Conservation (phyloP, 176 grass and related monocot species). For the Microstegium vimineum region DNA sequence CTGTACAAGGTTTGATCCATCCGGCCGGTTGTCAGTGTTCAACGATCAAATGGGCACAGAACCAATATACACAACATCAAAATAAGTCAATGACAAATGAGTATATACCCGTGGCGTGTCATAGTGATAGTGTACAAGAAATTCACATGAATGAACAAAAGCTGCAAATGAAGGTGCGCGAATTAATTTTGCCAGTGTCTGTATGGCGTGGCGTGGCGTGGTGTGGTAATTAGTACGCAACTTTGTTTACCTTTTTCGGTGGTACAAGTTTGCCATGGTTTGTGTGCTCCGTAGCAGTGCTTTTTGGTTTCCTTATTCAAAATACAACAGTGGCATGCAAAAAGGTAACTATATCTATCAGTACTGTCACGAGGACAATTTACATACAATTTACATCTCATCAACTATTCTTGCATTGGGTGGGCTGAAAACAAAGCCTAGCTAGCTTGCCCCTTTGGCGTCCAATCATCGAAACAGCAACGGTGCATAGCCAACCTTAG, state of each 20-base stretch:
- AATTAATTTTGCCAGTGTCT: background rate
- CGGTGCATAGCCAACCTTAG: background rate
- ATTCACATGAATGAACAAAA: background rate
- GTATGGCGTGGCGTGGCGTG: background rate
- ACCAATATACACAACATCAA: background rate
- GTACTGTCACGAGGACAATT: slow-evolving; percentile 35
- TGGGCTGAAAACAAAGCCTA: slow-evolving; percentile 2
- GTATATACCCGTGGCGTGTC: background rate
- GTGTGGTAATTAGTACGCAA: background rate
- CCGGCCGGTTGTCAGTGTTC: background rate
- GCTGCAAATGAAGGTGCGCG: background rate
- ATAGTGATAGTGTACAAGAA: background rate
- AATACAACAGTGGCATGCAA: slow-evolving; percentile 27
- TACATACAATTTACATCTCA: slow-evolving; percentile 1
- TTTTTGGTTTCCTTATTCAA: slow-evolving; percentile 29
- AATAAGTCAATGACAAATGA: background rate
- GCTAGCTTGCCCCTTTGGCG: background rate
- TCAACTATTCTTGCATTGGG: slow-evolving; percentile 3
- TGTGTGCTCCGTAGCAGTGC: background rate
- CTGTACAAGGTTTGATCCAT: slow-evolving; percentile 50
- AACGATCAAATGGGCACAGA: background rate
- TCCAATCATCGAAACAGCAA: slow-evolving; percentile 22
- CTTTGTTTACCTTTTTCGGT: background rate
- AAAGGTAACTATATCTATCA: slow-evolving; percentile 7
- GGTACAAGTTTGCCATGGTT: background rate